phyloP scores from a whole-genome alignment of 1,284 basidiomycete species.

The Vanrija sp. region DNA sequence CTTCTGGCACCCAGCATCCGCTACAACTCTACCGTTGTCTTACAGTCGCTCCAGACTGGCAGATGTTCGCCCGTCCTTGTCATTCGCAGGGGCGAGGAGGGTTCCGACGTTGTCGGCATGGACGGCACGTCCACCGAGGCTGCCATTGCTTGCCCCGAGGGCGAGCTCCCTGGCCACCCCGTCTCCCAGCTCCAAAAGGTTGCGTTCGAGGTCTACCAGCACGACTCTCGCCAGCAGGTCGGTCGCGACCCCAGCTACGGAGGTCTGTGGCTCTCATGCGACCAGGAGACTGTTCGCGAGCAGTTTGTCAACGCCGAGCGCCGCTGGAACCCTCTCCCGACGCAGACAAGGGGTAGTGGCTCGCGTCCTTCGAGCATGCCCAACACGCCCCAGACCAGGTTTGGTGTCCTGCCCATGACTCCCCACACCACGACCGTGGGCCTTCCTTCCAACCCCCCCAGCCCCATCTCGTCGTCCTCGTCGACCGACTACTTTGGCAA shows the following conservation, averaged over 20 bases:
- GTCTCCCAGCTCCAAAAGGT: slow-evolving; percentile 92
- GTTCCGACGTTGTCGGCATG: slow-evolving; percentile 82
- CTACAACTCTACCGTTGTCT: slow-evolving; percentile 92
- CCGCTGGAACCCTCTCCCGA: slow-evolving; percentile 28
- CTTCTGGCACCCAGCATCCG: slow-evolving; percentile 63
- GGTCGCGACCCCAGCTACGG: slow-evolving; percentile 25
- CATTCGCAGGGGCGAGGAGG: slow-evolving; percentile 88
- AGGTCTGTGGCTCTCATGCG: slow-evolving; percentile 41
- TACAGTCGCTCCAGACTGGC: slow-evolving; percentile 90
- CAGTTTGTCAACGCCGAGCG: slow-evolving; percentile 28
- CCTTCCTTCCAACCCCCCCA: slow-evolving; percentile 40
- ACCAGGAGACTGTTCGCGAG: slow-evolving; percentile 35
- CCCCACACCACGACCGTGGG: slow-evolving; percentile 30
- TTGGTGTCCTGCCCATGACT: slow-evolving; percentile 47
- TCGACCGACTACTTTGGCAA: slow-evolving; percentile 41
- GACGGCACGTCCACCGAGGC: slow-evolving; percentile 44
- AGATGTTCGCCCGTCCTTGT: slow-evolving; percentile 88
- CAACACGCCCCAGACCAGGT: slow-evolving; percentile 37
- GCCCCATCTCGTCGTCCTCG: slow-evolving; percentile 33
- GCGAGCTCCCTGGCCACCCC: slow-evolving; percentile 86
- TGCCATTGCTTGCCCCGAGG: slow-evolving; percentile 57
- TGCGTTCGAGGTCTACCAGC: slow-evolving; percentile 81
- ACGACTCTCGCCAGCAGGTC: slow-evolving; percentile 28
- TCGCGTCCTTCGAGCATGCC: slow-evolving; percentile 32
- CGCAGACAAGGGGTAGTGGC: slow-evolving; percentile 5